Evolutionary conservation across 2,329 filamentous ascomycete species (phyloP), one percentile per base, ranked within the genome.

Genomic region (Colletotrichum chrysophilum): DNA sequence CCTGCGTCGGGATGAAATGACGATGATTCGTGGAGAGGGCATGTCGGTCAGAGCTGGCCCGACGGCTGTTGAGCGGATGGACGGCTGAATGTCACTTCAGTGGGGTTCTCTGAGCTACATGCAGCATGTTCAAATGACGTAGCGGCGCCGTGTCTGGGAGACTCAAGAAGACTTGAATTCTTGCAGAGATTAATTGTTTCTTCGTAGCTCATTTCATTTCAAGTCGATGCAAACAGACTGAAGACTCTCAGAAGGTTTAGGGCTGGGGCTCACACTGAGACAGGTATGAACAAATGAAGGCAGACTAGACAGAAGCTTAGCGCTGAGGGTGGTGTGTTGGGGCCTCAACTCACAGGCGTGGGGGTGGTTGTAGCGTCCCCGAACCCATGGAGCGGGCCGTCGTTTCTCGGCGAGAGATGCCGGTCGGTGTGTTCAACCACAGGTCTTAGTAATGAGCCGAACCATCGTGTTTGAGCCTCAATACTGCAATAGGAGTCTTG

Each of bases 1-100:
- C 52, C 28, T 36, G 68, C 48, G 52, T 52, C 72, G 72, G 72
- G 73, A 75, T 73, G 28, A 68, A 64, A 38, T 60, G 43, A 60
- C 3, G 32, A 36, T 73, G 69, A 75, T 72, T 75, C 73, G 73
- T 64, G 62, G 73, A 58, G 38, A 58, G 34, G 8, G 10, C 7
- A 34, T 36, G 64, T 68, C 69, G 70, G 69, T 14, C 21, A 26
- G 55, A 75, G 56, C 73, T 75, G 30, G 62, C 64, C 72, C 72
- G 67, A 74, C 58, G 28, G 30, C 36, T 30, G 62, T 18, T 48
- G 36, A 28, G 62, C 62, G 62, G 36, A 66, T 30, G 28, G 58
- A 14, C 26, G 30, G 30, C n/a, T n/a, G 26, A 34, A 48, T 43
- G 62, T 24, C 62, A 21, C 36, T 66, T 48, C 10, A 48, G 62